These are phyloP conservation scores for Lyophyllum atratum DNA, from an alignment of 768 basidiomycete genomes.

Conservation along the genomic window DNA sequence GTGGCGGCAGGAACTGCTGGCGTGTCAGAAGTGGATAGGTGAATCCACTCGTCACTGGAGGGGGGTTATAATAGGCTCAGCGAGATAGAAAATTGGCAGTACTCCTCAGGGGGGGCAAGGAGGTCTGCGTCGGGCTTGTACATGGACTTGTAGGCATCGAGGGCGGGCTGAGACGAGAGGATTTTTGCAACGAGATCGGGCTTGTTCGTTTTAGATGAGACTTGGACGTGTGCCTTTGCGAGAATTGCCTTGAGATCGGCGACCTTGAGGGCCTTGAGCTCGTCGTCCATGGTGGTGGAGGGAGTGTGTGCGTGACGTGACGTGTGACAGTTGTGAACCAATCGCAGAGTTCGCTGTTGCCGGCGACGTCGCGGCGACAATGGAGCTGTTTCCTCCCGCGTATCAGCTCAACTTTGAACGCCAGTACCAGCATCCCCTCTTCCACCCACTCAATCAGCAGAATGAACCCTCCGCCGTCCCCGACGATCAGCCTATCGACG, in stretches of 20 bases:
- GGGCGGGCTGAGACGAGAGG: constrained; percentile 50
- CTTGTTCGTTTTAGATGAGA: constrained; percentile 64
- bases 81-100: constrained; percentile 21
- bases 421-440: constrained; percentile 21
- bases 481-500: constrained; percentile 61
- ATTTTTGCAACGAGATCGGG: constrained; percentile 67
- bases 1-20: background rate
- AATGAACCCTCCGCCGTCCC: constrained; percentile 23
- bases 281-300: constrained; percentile 34
- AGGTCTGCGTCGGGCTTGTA: constrained; percentile 31
- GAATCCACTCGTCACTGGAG: constrained; percentile 45
- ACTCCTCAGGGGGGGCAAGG: constrained; percentile 22
- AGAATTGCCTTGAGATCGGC: constrained; percentile 69
- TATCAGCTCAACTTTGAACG: constrained; percentile 46
- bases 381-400: constrained; percentile 55
- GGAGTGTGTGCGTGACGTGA: constrained; percentile 25
- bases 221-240: constrained; percentile 45
- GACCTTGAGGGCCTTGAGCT: constrained; percentile 68
- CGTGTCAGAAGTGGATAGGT: constrained; percentile 11
- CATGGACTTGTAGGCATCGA: constrained; percentile 47
- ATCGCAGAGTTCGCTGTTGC: constrained; percentile 39
- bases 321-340: constrained; percentile 35
- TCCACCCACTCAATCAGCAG: constrained; percentile 22
- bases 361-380: constrained; percentile 50
- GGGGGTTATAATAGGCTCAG: background rate